Evolutionary conservation across 352 stramenopile genomes (phyloP), one percentile per base, ranked within the genome.

Genomic region (Pythium phragmiticola): DNA sequence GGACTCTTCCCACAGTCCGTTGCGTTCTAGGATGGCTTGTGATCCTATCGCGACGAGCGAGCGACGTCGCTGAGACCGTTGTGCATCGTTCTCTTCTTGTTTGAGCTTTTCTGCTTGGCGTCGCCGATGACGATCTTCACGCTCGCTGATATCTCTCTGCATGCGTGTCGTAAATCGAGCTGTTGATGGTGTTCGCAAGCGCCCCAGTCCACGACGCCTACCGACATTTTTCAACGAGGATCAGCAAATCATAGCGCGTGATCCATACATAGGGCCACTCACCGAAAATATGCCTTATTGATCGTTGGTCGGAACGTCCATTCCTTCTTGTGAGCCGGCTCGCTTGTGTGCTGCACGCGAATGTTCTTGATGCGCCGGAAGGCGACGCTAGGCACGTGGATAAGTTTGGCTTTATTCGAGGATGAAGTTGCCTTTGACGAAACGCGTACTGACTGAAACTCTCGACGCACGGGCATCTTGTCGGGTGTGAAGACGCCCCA

Each of bases 251-350:
- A n/a, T 8, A 19, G 19, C 3, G 14, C 16, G 12, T 37, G 3
- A 37, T 60, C 1, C 2, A 45, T 12, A 6, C 17, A 41, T 21
- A 12, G 30, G 47, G 43, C 19, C 37, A 51, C 33, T 16, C 21
- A 60, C 60, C 55, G 60, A 57, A 33, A 57, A 36, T 70, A 80
- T 7, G 56, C 17, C 2, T 21, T 66, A 71, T 88, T 88, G 62
- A 88, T 86, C 57, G 72, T 84, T 12, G 79, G 77, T 8, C 69
- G 70, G 42, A 86, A 88, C 4, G 77, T 82, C 12, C 82, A 65
- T 26, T 86, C 75, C 66, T 58, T 74, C 66, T 61, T 74, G 57
- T 30, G 55, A 28, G 23, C 57, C 55, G 50, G 53, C 63, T 45
- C 65, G 26, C n/a, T 58, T 65, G 2, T 55, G 5, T 12, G 68